A percentile compares a stretch with the other conserved stretches of the same genome.
Conservation (phyloP, 495 filamentous ascomycete genomes). For the Corynascus novoguineensis region DNA sequence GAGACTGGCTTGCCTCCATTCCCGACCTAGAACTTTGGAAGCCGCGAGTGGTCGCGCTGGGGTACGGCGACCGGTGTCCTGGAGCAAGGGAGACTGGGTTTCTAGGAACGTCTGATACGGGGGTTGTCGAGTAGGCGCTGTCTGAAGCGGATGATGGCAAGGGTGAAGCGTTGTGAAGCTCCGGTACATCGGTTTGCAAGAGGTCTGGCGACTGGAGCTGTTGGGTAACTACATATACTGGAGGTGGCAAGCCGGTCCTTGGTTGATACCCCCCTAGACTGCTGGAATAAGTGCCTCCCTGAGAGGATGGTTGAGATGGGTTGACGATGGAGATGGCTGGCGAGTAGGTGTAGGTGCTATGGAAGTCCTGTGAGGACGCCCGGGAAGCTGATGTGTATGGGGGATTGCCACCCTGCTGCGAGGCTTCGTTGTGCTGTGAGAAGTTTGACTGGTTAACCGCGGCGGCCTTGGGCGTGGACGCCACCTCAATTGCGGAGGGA, state of each 20-base stretch:
- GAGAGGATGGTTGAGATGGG: slow-evolving; percentile 9
- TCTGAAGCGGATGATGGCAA: slow-evolving; percentile 46
- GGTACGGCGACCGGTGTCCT: slow-evolving; percentile 20
- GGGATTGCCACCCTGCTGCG: background rate
- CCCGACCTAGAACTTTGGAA: slow-evolving; percentile 24
- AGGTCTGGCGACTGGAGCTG: slow-evolving; percentile 15
- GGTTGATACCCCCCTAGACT: slow-evolving; percentile 15
- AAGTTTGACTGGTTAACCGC: slow-evolving; percentile 12
- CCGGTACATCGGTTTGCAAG: slow-evolving; percentile 22
- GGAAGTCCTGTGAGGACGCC: slow-evolving; percentile 7
- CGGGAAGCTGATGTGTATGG: background rate
- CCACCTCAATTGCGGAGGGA: background rate
- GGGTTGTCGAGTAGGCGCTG: slow-evolving; percentile 47
- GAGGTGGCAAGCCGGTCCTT: slow-evolving; percentile 12
- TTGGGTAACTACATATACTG: slow-evolving; percentile 22
- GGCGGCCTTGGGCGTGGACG: slow-evolving; percentile 13
- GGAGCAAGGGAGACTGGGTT: slow-evolving; percentile 10
- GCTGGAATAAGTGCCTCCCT: slow-evolving; percentile 1
- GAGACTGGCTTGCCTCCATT: slow-evolving; percentile 23
- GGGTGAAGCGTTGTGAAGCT: slow-evolving; percentile 38
- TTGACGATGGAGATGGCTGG: slow-evolving; percentile 17
- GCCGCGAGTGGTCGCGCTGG: slow-evolving; percentile 17
- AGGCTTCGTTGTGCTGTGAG: slow-evolving; percentile 8
- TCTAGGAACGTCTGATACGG: slow-evolving; percentile 34
- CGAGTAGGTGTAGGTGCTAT: slow-evolving; percentile 11